Conservation (phyloP, 1,139 yeast genomes). For the Schwanniomyces etchellsii region DNA sequence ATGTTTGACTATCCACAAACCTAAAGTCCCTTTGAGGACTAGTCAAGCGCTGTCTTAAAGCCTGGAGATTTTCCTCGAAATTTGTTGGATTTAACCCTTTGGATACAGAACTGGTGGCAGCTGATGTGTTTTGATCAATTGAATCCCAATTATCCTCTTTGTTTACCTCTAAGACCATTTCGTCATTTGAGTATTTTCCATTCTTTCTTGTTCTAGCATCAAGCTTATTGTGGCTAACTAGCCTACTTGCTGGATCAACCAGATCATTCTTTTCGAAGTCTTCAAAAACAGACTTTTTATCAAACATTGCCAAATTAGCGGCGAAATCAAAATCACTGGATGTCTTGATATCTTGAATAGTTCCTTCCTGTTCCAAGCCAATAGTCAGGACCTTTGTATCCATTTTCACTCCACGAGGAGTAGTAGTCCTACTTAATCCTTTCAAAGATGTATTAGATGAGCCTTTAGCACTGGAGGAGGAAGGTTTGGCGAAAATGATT, state of each 20-base stretch:
- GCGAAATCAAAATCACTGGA: slow-evolving; percentile 81
- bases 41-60: not conserved
- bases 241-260: slow-evolving; percentile 53
- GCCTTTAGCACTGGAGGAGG: slow-evolving; percentile 6
- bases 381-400: not conserved
- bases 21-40: slow-evolving; percentile 10
- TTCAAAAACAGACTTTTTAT: slow-evolving; percentile 74
- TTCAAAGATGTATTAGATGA: slow-evolving; percentile 1
- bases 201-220: slow-evolving; percentile 29
- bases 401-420: not conserved
- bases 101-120: not conserved
- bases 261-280: slow-evolving; percentile 65
- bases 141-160: slow-evolving; percentile 55
- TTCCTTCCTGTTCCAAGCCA: slow-evolving; percentile 46
- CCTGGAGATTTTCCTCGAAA: not conserved
- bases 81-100: slow-evolving; percentile 1
- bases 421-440: not conserved
- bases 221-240: slow-evolving; percentile 69
- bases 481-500: slow-evolving; percentile 18
- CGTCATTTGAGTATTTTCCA: slow-evolving; percentile 59
- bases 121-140: slow-evolving; percentile 19
- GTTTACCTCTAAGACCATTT: slow-evolving; percentile 59
- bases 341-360: slow-evolving; percentile 42
- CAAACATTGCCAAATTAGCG: slow-evolving; percentile 76
- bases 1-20: slow-evolving; percentile 18